Conservation (phyloP, 2,329 filamentous ascomycete genomes). For the Hypoxylon rubiginosum region DNA sequence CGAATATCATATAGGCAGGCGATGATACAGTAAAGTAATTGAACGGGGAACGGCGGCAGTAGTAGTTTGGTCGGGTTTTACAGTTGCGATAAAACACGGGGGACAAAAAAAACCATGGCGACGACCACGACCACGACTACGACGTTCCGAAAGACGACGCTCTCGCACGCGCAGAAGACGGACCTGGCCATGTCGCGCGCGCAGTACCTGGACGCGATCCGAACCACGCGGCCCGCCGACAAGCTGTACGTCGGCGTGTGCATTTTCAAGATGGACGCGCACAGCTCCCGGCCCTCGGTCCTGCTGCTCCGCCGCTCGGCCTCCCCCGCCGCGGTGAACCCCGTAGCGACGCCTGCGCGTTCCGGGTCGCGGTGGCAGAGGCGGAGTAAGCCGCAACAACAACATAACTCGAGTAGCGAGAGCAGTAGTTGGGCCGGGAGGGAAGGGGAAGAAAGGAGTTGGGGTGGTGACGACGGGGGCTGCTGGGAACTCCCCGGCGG, state of each 20-base stretch:
- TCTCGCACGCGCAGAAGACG: slow-evolving; percentile 46
- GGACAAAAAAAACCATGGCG: slow-evolving; percentile 7
- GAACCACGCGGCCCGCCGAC: slow-evolving; percentile 27
- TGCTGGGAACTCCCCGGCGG: slow-evolving; percentile 49
- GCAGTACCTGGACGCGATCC: slow-evolving; percentile 44
- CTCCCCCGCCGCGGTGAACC: background rate
- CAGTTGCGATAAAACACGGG: background rate
- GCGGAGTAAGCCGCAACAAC: background rate
- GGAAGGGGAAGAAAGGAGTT: background rate
- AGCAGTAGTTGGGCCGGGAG: background rate
- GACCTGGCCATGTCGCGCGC: slow-evolving; percentile 51
- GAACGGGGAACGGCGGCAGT: background rate
- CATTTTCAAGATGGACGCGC: slow-evolving; percentile 48
- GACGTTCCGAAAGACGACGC: slow-evolving; percentile 30
- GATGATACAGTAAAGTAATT: background rate
- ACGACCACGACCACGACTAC: slow-evolving; percentile 11
- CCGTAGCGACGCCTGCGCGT: background rate
- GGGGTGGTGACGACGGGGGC: slow-evolving; percentile 1
- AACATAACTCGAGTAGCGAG: slow-evolving; percentile 5
- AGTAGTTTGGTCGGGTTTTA: no score
- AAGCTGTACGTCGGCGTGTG: slow-evolving; percentile 47
- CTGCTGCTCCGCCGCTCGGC: slow-evolving; percentile 45
- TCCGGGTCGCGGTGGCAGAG: background rate
- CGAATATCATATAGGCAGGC: background rate
- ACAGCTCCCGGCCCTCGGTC: slow-evolving; percentile 44